Base-by-base conservation (phyloP, 1,284 basidiomycete genomes). In the Marasmius sp. region DNA sequence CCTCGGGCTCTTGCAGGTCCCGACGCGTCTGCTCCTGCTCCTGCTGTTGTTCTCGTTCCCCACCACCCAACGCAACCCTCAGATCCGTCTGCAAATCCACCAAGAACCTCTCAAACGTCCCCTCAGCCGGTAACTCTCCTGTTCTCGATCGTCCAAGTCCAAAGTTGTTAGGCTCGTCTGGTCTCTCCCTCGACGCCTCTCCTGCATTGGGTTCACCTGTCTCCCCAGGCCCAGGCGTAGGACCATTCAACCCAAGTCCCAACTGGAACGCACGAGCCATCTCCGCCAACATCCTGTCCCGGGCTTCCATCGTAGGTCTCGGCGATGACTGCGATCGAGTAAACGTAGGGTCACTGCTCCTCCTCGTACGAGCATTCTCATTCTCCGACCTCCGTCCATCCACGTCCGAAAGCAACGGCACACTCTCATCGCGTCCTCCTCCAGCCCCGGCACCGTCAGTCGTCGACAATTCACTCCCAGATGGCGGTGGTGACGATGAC, bases 191-290 rank as follows among this genome's bases (percentile, higher is more conserved):
- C 10, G 22, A 18, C 12, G n/a, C 18, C 6, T n/a, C 14, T 49
- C 6, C 22, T 22, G n/a, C 6, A 12, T 20, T 20, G 4, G 45
- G 2, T 2, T 20, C 45, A 6, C n/a, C 18, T 0, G 57, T 47
- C 37, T 58, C 55, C 54, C 37, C 39, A 34, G 54, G 37, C 59
- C 41, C 50, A 55, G 63, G 64, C n/a, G 50, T 65, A 39, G 66
- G 59, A 18, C 67, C 70, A 61, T 34, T 68, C 68, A 88, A 75
- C 1, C 87, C 87, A 33, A 91, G 78, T 7, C 88, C 89, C 56
- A 89, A 76, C 67, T 89, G 89, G 68, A 92, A 88, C 7, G 88
- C 89, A 41, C 89, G 78, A 33, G 88, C 86, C 86, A 92, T 90
- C 71, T 91, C 89, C 1, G 85, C 83, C 53, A 92, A 78, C 82